Percentiles rank a stretch among this genome's conserved stretches.
Evolutionary conservation across 2,329 filamentous ascomycete species (phyloP).

Genomic region (Colletotrichum sp.): DNA sequence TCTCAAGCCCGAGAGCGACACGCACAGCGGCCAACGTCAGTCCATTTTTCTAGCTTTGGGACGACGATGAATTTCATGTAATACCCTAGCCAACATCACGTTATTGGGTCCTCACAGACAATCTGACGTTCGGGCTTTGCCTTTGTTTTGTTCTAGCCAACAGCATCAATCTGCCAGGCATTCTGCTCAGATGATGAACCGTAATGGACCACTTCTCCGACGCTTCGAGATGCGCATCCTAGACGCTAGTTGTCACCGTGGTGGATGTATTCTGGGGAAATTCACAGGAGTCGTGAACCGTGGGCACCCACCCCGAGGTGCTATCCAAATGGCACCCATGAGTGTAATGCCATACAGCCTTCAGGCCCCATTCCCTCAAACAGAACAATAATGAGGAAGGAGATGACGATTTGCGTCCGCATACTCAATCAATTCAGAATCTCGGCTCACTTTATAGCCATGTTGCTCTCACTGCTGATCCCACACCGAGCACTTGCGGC

Average conservation of each 20-base stretch:
- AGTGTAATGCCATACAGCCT: not conserved
- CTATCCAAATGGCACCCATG: not conserved
- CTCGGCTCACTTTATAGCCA: fast-evolving
- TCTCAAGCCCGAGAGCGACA: not conserved
- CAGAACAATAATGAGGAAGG: too few species aligned
- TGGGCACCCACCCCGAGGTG: fast-evolving
- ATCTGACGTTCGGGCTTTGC: not conserved
- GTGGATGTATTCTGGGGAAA: not conserved
- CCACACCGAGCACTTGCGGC: not conserved
- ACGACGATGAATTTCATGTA: fast-evolving
- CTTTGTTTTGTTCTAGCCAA: not conserved
- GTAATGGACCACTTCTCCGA: not conserved
- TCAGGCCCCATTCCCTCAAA: not conserved
- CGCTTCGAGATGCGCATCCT: fast-evolving
- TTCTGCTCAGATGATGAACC: not conserved
- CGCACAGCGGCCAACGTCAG: not conserved
- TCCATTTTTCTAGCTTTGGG: not conserved
- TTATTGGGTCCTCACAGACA: not conserved
- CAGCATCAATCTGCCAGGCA: not conserved
- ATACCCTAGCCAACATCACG: not conserved
- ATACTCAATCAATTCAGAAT: not conserved
- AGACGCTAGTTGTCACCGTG: not conserved
- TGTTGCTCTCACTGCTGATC: not conserved
- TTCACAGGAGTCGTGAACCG: not conserved
- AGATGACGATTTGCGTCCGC: not conserved